Percentiles rank a stretch among this genome's conserved stretches.
Evolutionary conservation across 768 basidiomycete species (phyloP).

Genomic region (Phylloporus sp.): DNA sequence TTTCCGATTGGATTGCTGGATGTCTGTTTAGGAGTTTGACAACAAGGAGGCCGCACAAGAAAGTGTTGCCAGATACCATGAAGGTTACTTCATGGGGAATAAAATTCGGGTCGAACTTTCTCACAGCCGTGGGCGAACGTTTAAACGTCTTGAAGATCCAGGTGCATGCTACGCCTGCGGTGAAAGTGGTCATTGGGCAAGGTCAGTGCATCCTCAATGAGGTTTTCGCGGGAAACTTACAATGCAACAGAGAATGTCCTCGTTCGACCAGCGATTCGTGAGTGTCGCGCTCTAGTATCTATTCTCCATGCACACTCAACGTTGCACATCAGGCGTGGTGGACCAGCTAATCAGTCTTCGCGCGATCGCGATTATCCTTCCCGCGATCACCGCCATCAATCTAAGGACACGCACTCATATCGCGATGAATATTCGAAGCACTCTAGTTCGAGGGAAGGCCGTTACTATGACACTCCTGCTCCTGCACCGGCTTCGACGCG

Average conservation of each 20-base stretch:
- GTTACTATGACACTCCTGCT: constrained; percentile 52
- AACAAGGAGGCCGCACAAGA: constrained; percentile 77
- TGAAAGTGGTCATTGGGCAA: constrained; percentile 84
- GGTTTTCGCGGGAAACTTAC: constrained; percentile 2
- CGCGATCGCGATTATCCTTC: constrained; percentile 54
- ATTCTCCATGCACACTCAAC: background rate
- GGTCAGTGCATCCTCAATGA: constrained; percentile 42
- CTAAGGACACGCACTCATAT: constrained; percentile 37
- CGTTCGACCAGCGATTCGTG: constrained; percentile 48
- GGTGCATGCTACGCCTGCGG: constrained; percentile 89
- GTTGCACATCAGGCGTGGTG: constrained; percentile 33
- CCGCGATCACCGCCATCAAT: constrained; percentile 49
- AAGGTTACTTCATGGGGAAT: constrained; percentile 89
- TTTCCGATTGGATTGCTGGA: background rate
- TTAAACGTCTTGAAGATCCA: constrained; percentile 80
- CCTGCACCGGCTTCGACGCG: constrained; percentile 39
- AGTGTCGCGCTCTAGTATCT: constrained; percentile 26
- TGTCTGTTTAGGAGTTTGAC: constrained; percentile 68
- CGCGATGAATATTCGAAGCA: constrained; percentile 57
- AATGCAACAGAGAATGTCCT: constrained; percentile 61
- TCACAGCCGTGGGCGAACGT: constrained; percentile 76
- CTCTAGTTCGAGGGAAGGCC: constrained; percentile 44
- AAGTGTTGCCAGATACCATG: constrained; percentile 83
- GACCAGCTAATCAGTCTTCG: constrained; percentile 45
- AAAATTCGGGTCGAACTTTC: constrained; percentile 87